Evolutionary conservation across 208 protist species (phyloP).

Genomic region (Trichomonas vaginalis): DNA sequence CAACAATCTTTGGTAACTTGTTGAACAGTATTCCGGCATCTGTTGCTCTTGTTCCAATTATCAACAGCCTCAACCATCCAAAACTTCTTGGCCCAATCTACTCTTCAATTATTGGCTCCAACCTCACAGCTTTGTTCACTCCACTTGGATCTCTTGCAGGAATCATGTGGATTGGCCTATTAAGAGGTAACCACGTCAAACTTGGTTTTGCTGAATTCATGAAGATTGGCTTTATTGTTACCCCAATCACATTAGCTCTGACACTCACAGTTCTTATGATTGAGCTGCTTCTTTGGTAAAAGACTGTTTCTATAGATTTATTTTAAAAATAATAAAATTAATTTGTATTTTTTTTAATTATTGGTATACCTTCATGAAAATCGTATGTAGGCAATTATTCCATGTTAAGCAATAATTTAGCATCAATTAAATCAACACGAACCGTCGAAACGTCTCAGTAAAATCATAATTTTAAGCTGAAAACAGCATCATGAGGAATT

Average conservation of each 20-base stretch:
- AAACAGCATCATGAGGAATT: too few species aligned
- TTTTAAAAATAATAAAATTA: too few species aligned
- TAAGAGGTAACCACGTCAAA: not conserved
- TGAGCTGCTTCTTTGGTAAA: too few species aligned
- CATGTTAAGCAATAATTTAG: too few species aligned
- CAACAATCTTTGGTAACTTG: not conserved
- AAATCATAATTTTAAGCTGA: too few species aligned
- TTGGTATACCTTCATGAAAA: too few species aligned
- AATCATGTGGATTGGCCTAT: not conserved
- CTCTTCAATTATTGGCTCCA: not conserved
- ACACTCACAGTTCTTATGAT: not conserved
- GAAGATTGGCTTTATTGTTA: not conserved
- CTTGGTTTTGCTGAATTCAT: not conserved
- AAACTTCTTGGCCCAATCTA: not conserved
- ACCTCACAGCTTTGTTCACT: not conserved
- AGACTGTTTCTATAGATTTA: too few species aligned
- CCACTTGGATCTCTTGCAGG: not conserved
- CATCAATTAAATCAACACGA: too few species aligned
- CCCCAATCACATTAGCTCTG: not conserved
- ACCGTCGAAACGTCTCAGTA: too few species aligned
- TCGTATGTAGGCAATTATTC: too few species aligned
- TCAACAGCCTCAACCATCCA: not conserved
- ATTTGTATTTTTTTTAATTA: too few species aligned
- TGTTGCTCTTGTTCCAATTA: not conserved
- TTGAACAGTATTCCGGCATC: not conserved